A percentile compares a stretch with the other conserved stretches of the same genome.
These are phyloP conservation scores for Thelonectria olida DNA, from an alignment of 2,329 filamentous ascomycete species.

Conservation along the genomic window DNA sequence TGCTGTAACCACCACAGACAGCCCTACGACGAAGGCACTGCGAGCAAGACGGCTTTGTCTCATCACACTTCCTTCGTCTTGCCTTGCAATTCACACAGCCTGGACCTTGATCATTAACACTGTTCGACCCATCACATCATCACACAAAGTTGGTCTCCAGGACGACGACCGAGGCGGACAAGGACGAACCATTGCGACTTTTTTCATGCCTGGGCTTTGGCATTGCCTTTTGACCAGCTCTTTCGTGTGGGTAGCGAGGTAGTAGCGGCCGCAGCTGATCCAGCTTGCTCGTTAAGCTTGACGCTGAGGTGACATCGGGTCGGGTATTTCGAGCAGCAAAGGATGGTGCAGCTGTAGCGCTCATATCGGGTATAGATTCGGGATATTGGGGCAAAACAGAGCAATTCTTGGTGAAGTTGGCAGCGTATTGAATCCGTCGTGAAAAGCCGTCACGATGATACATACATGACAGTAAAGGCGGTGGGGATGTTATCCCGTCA, in stretches of 20 bases:
- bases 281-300: neutral
- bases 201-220: constrained; percentile 12
- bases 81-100: constrained; percentile 24
- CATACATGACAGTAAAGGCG: neutral
- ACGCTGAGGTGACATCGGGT: neutral
- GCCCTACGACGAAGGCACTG: constrained; percentile 18
- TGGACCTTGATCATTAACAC: neutral
- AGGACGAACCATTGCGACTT: constrained; percentile 22
- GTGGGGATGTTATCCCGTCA: constrained; percentile 6
- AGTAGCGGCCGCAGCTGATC: neutral
- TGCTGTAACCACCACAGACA: constrained; percentile 19
- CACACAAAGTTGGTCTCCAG: neutral
- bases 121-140: neutral
- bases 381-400: no score
- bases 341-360: neutral
- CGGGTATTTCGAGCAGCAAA: neutral
- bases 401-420: no score
- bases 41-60: constrained; percentile 21
- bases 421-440: no score
- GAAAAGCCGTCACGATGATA: no score
- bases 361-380: neutral
- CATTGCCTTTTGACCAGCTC: neutral
- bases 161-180: neutral
- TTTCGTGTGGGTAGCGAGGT: neutral
- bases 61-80: constrained; percentile 25